Evolutionary conservation across 1,284 basidiomycete species (phyloP).

Genomic region (Microbotryum silenes-acaulis): DNA sequence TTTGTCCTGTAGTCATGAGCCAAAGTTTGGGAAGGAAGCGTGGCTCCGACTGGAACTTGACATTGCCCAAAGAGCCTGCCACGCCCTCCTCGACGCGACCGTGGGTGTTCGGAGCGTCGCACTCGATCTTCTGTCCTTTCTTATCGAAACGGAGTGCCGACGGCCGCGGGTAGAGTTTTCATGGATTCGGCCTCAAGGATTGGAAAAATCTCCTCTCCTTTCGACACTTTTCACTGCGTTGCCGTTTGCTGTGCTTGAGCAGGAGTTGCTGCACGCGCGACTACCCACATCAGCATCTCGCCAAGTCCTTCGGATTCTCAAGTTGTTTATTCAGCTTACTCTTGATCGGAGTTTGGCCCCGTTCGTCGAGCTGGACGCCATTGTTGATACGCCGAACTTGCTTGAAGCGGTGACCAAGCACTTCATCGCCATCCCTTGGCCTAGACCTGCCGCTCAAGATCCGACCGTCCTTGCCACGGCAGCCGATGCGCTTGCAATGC

Average conservation of each 20-base stretch:
- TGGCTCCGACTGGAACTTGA: slow-evolving; percentile 5
- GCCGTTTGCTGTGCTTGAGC: slow-evolving; percentile 50
- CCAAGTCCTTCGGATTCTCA: slow-evolving; percentile 57
- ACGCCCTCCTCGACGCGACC: slow-evolving; percentile 16
- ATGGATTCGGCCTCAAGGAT: slow-evolving; percentile 4
- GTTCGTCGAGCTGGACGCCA: background rate
- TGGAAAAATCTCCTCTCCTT: slow-evolving; percentile 3
- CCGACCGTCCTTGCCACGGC: background rate
- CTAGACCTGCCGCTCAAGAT: background rate
- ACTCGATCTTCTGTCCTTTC: background rate
- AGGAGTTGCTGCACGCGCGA: slow-evolving; percentile 43
- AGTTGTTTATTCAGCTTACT: slow-evolving; percentile 51
- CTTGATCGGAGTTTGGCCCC: slow-evolving; percentile 44
- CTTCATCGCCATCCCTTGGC: slow-evolving; percentile 17
- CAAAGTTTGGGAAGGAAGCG: slow-evolving; percentile 5
- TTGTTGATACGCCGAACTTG: slow-evolving; percentile 3
- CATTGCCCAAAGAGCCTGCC: slow-evolving; percentile 1
- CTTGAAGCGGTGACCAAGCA: slow-evolving; percentile 6
- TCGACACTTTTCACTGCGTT: slow-evolving; percentile 4
- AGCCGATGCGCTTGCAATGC: slow-evolving; percentile 49
- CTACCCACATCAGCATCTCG: slow-evolving; percentile 49
- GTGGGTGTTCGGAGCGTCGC: slow-evolving; percentile 7
- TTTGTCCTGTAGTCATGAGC: background rate
- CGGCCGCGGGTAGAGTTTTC: background rate
- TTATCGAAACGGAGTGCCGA: slow-evolving; percentile 6